A percentile compares a stretch with the other conserved stretches of the same genome.
These are phyloP conservation scores for Nicotiana tomentosiformis DNA, from an alignment of 257 asterid genomes.

Conservation along the genomic window DNA sequence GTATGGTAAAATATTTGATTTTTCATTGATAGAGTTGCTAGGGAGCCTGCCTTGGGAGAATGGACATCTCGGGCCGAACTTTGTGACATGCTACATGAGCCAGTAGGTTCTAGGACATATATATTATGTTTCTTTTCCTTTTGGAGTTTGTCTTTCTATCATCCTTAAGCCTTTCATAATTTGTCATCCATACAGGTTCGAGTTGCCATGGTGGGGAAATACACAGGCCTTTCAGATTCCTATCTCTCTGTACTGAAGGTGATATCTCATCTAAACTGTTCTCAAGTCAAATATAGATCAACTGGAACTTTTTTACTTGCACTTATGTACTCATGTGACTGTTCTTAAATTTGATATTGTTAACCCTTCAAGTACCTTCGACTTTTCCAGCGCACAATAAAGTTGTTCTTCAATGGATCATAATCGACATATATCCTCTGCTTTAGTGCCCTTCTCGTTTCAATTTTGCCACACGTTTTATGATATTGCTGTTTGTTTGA, in stretches of 20 bases:
- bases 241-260: slow-evolving; percentile 77
- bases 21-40: slow-evolving; percentile 29
- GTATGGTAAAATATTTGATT: background rate
- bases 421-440: background rate
- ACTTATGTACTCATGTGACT: background rate
- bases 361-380: background rate
- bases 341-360: background rate
- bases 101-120: slow-evolving; percentile 38
- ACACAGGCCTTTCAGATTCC: slow-evolving; percentile 74
- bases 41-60: slow-evolving; percentile 50
- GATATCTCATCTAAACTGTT: background rate
- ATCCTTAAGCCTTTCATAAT: background rate
- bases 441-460: background rate
- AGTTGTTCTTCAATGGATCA: too few species aligned
- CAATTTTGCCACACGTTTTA: background rate
- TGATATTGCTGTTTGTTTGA: background rate
- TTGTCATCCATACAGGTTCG: slow-evolving; percentile 45
- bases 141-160: slow-evolving; percentile 5
- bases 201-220: slow-evolving; percentile 85
- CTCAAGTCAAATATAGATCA: background rate
- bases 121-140: slow-evolving; percentile 10
- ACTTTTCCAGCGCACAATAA: background rate
- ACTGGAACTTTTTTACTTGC: background rate
- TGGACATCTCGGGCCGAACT: slow-evolving; percentile 71
- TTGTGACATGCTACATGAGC: slow-evolving; percentile 44